phyloP scores from a whole-genome alignment of 306 rosid genomes.

The Vigna angularis region DNA sequence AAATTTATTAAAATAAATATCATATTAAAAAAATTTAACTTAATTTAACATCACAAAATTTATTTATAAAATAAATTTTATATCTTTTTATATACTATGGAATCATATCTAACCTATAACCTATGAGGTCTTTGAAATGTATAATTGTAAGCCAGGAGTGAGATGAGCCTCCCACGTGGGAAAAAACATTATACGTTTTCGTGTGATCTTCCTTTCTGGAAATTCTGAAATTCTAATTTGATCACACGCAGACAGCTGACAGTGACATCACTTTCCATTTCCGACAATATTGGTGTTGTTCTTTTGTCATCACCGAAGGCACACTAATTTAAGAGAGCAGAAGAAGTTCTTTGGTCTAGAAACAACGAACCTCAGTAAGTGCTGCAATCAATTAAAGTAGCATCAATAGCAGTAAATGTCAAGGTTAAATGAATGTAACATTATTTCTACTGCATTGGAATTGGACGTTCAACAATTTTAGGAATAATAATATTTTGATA shows the following conservation, averaged over 20 bases:
- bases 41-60: too few species aligned
- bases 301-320: neutral
- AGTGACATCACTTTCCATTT: neutral
- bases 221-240: neutral
- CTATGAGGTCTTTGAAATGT: too few species aligned
- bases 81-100: too few species aligned
- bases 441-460: too few species aligned
- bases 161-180: constrained; percentile 21
- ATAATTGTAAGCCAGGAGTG: too few species aligned
- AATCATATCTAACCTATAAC: too few species aligned
- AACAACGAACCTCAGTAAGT: neutral
- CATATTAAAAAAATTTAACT: too few species aligned
- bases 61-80: too few species aligned
- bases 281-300: neutral
- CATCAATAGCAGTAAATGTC: neutral
- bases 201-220: neutral
- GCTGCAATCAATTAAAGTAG: neutral
- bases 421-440: neutral
- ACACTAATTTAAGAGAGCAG: neutral
- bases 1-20: too few species aligned
- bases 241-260: neutral
- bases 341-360: neutral
- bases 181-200: neutral
- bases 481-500: rapidly evolving
- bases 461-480: too few species aligned